A percentile compares a stretch with the other conserved stretches of the same genome.
phyloP scores from a whole-genome alignment of 75 land plant genomes.

The Picea sitchensis region DNA sequence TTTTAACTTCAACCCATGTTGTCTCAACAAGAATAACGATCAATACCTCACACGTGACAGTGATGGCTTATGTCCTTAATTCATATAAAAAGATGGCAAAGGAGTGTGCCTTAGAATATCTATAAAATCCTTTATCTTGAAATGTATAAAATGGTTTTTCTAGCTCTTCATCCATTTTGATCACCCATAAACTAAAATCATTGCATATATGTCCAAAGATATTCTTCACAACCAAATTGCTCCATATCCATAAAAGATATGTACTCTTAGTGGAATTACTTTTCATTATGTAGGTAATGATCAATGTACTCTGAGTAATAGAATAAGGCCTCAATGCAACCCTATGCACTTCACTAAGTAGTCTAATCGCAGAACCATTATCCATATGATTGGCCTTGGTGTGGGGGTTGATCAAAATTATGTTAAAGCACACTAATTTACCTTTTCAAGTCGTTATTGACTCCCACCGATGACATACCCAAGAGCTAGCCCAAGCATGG shows the following conservation, averaged over 20 bases:
- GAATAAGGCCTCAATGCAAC: constrained; percentile 75
- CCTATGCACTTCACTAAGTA: constrained; percentile 64
- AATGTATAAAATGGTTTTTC: constrained; percentile 46
- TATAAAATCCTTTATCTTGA: constrained; percentile 47
- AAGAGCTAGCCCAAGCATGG: too few relatives aligned
- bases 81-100: constrained; percentile 36
- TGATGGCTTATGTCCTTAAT: constrained; percentile 11
- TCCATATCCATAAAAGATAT: constrained; percentile 68
- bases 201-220: constrained; percentile 92
- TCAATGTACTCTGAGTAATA: constrained; percentile 85
- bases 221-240: constrained; percentile 51
- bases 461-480: too few relatives aligned
- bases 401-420: too few relatives aligned
- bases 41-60: constrained; percentile 30
- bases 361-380: constrained; percentile 55
- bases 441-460: too few relatives aligned
- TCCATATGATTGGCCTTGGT: constrained; percentile 38
- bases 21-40: constrained; percentile 46
- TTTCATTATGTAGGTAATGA: constrained; percentile 71
- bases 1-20: constrained; percentile 41
- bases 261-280: constrained; percentile 59
- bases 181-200: constrained; percentile 87
- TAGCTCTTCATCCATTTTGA: constrained; percentile 47
- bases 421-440: too few relatives aligned
- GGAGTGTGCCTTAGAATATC: constrained; percentile 23